Evolutionary conservation across 371 early-diverging fungal genomes (phyloP).

Genomic region (Rhizopus microsporus): DNA sequence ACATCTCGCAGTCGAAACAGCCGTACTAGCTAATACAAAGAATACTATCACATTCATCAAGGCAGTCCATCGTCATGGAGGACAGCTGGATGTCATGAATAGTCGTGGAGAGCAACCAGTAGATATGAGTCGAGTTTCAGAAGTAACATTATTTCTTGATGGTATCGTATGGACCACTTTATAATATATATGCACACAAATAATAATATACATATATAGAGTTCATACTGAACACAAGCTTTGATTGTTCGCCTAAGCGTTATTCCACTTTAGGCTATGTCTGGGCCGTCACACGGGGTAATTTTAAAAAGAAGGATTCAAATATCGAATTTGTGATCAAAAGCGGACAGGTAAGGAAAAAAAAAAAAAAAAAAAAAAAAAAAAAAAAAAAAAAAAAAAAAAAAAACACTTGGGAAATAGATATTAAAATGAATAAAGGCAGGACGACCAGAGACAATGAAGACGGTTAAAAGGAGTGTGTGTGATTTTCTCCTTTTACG

Average conservation of each 20-base stretch:
- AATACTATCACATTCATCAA: constrained; percentile 8
- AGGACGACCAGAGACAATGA: constrained; percentile 25
- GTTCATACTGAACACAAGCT: not conserved
- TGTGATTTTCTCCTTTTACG: constrained; percentile 49
- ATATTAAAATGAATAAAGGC: constrained; percentile 1
- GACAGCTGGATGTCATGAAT: constrained; percentile 10
- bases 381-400: not conserved
- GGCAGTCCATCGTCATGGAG: constrained; percentile 15
- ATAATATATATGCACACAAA: too few relatives aligned
- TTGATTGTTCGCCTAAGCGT: not conserved
- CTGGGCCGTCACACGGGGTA: constrained; percentile 33
- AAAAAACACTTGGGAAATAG: not conserved
- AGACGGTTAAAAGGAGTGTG: constrained; percentile 40
- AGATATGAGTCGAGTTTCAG: constrained; percentile 33
- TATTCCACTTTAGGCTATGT: not conserved
- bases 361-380: not conserved
- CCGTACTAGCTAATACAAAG: not conserved
- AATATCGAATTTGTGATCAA: constrained; percentile 37
- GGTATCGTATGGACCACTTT: constrained; percentile 17
- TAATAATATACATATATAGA: not conserved
- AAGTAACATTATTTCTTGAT: constrained; percentile 36
- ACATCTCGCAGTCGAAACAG: constrained; percentile 23
- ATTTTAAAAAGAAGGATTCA: constrained; percentile 19
- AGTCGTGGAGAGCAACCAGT: constrained; percentile 37
- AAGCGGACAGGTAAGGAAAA: constrained; percentile 30